These are phyloP conservation scores for Selaginella tamariscina DNA, from an alignment of 75 land plant species.

Conservation along the genomic window DNA sequence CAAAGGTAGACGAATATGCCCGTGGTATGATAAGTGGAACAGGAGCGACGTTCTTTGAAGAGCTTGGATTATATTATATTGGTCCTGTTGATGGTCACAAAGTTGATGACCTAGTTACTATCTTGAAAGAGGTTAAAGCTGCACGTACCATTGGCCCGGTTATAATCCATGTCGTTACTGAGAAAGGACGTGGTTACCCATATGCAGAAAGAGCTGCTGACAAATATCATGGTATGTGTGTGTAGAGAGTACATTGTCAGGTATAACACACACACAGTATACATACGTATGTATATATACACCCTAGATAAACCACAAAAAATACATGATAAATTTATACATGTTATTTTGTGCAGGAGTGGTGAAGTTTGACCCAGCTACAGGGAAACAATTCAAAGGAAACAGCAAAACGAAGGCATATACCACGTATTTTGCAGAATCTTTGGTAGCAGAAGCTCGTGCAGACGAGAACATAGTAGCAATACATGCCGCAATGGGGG, in stretches of 20 bases:
- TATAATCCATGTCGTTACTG: slow-evolving; percentile 71
- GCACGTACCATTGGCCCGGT: slow-evolving; percentile 74
- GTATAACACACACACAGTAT: background rate
- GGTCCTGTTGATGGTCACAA: slow-evolving; percentile 88
- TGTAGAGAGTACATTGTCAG: background rate
- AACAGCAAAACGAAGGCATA: slow-evolving; percentile 15
- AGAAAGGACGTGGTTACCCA: slow-evolving; percentile 78
- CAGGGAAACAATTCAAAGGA: slow-evolving; percentile 26
- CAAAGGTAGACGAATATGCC: slow-evolving; percentile 87
- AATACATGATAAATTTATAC: too few species aligned
- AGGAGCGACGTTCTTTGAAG: slow-evolving; percentile 71
- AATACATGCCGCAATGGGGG: slow-evolving; percentile 36
- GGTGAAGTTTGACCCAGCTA: slow-evolving; percentile 1
- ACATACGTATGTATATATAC: too few species aligned
- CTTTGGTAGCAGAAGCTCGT: slow-evolving; percentile 30
- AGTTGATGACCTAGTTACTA: slow-evolving; percentile 58
- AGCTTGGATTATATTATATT: slow-evolving; percentile 80
- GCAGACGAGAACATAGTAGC: slow-evolving; percentile 21
- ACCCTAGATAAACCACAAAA: too few species aligned
- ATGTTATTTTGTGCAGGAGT: too few species aligned
- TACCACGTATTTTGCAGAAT: slow-evolving; percentile 28
- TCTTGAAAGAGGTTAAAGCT: slow-evolving; percentile 61
- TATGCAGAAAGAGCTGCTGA: slow-evolving; percentile 73
- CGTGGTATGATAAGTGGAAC: slow-evolving; percentile 92
- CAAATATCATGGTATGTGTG: slow-evolving; percentile 59